phyloP scores from a whole-genome alignment of 1,284 basidiomycete genomes.

The Ustilago lituana region DNA sequence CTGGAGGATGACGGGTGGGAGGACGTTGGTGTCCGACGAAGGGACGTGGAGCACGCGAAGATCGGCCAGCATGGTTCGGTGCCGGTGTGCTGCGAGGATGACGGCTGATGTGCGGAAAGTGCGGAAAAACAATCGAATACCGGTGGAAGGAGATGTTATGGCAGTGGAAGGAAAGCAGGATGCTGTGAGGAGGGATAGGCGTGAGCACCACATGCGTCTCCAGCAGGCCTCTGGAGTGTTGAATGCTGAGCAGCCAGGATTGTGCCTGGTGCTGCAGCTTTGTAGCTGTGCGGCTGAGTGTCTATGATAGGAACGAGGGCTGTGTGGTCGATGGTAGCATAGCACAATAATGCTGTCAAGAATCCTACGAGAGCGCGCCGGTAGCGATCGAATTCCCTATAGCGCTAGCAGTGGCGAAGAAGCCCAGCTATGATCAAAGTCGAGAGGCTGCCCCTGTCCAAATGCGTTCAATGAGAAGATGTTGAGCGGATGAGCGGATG shows the following conservation, averaged over 20 bases:
- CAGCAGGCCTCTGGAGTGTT: background rate
- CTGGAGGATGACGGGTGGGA: slow-evolving; percentile 78
- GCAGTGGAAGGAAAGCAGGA: background rate
- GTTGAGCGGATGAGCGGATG: too few relatives aligned
- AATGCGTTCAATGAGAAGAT: too few relatives aligned
- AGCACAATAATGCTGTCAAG: too few relatives aligned
- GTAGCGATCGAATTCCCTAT: too few relatives aligned
- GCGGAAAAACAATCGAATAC: background rate
- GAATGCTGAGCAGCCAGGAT: background rate
- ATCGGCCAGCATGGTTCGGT: slow-evolving; percentile 35
- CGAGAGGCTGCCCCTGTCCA: too few relatives aligned
- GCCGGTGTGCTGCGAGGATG: background rate
- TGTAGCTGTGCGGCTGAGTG: background rate
- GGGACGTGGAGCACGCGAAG: slow-evolving; percentile 59
- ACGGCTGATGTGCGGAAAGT: slow-evolving; percentile 3
- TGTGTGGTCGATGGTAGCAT: background rate
- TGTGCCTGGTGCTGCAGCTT: background rate
- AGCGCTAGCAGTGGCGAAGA: too few relatives aligned
- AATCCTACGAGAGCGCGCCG: too few relatives aligned
- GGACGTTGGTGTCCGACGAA: slow-evolving; percentile 74
- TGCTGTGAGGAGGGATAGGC: background rate
- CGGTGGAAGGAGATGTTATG: background rate
- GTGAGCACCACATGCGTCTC: slow-evolving; percentile 32
- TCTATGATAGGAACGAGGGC: background rate
- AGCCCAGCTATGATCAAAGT: too few relatives aligned